These are phyloP conservation scores for Candida tammaniensis DNA, from an alignment of 805 yeast species.

Conservation along the genomic window DNA sequence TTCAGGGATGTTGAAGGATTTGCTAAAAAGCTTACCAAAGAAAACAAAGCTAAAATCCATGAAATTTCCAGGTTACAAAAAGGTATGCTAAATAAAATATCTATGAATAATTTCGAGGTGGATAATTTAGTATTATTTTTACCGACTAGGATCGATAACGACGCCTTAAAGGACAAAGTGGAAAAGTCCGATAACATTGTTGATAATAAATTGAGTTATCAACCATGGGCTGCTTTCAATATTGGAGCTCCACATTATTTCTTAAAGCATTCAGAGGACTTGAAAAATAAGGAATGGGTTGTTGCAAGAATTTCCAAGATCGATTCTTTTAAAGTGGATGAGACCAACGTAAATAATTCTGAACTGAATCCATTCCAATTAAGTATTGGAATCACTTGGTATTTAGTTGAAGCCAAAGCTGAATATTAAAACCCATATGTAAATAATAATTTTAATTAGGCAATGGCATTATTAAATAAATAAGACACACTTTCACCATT, in stretches of 20 bases:
- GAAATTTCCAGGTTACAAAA: constrained; percentile 39
- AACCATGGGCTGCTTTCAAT: constrained; percentile 95
- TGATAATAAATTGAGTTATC: constrained; percentile 18
- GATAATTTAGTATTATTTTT: constrained; percentile 83
- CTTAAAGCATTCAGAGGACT: constrained; percentile 33
- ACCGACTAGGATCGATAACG: constrained; percentile 59
- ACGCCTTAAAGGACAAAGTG: constrained; percentile 8
- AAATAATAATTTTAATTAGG: neutral
- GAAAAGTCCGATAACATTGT: constrained; percentile 3
- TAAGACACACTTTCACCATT: constrained; percentile 85
- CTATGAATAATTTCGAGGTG: constrained; percentile 62
- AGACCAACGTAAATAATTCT: constrained; percentile 30
- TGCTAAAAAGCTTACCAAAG: constrained; percentile 82
- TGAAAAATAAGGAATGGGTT: constrained; percentile 68
- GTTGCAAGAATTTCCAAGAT: constrained; percentile 67
- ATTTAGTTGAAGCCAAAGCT: constrained; percentile 53
- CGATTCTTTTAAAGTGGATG: constrained; percentile 50
- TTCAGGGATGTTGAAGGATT: constrained; percentile 86
- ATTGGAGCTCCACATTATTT: constrained; percentile 84
- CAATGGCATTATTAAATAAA: constrained; percentile 68
- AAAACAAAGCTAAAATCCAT: constrained; percentile 50
- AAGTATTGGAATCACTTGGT: constrained; percentile 64
- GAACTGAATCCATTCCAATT: constrained; percentile 63
- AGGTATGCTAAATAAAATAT: constrained; percentile 50
- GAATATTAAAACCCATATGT: constrained; percentile 15